Conservation (phyloP, 75 land plant genomes). For the Azolla pinnata region DNA sequence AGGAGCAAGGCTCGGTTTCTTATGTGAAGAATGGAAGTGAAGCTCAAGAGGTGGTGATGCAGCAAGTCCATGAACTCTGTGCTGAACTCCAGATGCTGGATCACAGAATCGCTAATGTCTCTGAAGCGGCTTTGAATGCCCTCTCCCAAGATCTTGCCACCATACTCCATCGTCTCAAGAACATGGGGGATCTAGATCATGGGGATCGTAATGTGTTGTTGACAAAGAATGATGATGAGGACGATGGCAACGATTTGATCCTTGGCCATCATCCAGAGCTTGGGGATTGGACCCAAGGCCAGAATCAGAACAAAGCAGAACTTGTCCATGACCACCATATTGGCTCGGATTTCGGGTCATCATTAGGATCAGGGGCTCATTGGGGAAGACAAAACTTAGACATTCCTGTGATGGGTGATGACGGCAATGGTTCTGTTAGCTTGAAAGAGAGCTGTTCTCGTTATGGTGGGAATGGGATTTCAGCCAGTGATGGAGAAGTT, state of each 20-base stretch:
- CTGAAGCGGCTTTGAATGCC: constrained; percentile 27
- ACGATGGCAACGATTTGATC: constrained; percentile 31
- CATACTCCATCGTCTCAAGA: constrained; percentile 39
- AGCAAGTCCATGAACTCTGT: constrained; percentile 52
- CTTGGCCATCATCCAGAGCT: constrained; percentile 33
- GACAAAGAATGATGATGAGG: constrained; percentile 29
- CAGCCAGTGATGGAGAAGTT: constrained; percentile 35
- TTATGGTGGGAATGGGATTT: constrained; percentile 52
- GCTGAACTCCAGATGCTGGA: constrained; percentile 46
- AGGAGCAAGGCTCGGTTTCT: constrained; percentile 32
- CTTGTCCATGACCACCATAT: constrained; percentile 37
- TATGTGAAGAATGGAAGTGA: constrained; percentile 38
- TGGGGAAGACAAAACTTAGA: constrained; percentile 40
- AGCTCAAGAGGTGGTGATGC: constrained; percentile 37
- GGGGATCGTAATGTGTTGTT: constrained; percentile 21
- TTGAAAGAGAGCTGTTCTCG: constrained; percentile 28
- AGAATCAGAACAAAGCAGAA: constrained; percentile 20
- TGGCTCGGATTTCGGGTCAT: constrained; percentile 39
- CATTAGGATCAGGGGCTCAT: constrained; percentile 32
- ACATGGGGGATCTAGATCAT: constrained; percentile 23
- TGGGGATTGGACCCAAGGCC: constrained; percentile 33
- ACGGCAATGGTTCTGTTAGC: constrained; percentile 41
- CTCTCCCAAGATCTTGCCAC: constrained; percentile 42
- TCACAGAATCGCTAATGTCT: constrained; percentile 34
- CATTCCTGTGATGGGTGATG: constrained; percentile 29